phyloP scores from a whole-genome alignment of 345 rosid species.

The Alliaria petiolata region DNA sequence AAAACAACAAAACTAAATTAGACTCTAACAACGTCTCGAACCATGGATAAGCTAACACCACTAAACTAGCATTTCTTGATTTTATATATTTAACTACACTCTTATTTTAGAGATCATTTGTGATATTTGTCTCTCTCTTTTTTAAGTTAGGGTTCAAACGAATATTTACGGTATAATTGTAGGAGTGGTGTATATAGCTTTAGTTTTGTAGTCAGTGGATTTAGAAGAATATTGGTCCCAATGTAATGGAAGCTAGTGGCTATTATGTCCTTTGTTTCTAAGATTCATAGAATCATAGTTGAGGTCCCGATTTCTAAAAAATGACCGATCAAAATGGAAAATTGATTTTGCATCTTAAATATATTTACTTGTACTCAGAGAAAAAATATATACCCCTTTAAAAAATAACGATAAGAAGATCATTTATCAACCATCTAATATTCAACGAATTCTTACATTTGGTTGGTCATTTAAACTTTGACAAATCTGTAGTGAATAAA shows the following conservation, averaged over 20 bases:
- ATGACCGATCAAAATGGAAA: background rate
- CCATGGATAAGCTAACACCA: background rate
- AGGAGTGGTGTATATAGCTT: background rate
- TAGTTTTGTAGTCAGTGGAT: slow-evolving; percentile 10
- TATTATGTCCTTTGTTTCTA: slow-evolving; percentile 13
- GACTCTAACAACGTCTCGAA: background rate
- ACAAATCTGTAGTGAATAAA: background rate
- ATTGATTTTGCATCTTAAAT: background rate
- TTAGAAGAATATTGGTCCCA: slow-evolving; percentile 23
- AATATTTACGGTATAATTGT: background rate
- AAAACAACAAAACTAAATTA: no score
- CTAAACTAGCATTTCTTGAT: background rate
- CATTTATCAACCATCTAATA: background rate
- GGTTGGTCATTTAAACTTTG: background rate
- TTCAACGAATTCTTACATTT: background rate
- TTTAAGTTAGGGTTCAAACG: background rate
- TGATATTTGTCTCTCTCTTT: background rate
- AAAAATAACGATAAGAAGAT: background rate
- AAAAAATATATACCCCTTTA: background rate
- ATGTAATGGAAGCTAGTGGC: slow-evolving; percentile 11
- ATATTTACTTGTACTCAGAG: background rate
- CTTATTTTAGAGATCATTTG: background rate
- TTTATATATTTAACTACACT: background rate
- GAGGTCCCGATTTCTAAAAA: slow-evolving; percentile 15
- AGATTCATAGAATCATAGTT: slow-evolving; percentile 18